A percentile compares a stretch with the other conserved stretches of the same genome.
Evolutionary conservation across 2,329 filamentous ascomycete genomes (phyloP).

Genomic region (Thelonectria blattea): DNA sequence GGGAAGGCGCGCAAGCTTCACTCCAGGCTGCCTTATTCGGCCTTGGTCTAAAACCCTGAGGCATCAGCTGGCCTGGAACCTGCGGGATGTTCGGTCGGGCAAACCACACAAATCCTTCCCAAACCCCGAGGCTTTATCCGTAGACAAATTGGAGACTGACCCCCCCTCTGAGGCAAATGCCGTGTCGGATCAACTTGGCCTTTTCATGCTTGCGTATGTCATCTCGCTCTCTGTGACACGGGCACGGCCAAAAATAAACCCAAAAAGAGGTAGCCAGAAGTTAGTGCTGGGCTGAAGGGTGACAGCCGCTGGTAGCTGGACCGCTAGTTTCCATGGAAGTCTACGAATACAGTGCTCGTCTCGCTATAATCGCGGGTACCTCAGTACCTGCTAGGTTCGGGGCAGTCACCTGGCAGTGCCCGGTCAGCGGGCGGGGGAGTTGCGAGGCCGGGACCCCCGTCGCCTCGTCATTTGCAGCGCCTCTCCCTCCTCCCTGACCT

Average conservation of each 20-base stretch:
- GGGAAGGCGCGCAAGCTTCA: too few relatives aligned
- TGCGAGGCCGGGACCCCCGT: background rate
- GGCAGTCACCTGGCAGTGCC: too few relatives aligned
- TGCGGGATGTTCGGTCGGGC: too few relatives aligned
- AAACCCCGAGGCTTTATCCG: too few relatives aligned
- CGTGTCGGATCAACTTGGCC: background rate
- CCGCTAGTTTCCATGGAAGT: too few relatives aligned
- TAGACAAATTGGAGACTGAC: too few relatives aligned
- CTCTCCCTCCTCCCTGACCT: constrained; percentile 20
- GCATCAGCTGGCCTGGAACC: background rate
- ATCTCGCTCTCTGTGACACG: background rate
- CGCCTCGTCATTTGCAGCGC: constrained; percentile 21
- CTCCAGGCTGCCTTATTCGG: background rate
- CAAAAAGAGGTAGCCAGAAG: background rate
- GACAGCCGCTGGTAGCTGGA: background rate
- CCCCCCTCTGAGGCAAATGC: background rate
- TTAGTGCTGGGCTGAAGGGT: background rate
- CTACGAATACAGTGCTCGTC: too few relatives aligned
- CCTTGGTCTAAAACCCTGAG: background rate
- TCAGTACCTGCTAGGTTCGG: too few relatives aligned
- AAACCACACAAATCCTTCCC: too few relatives aligned
- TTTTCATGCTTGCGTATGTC: background rate
- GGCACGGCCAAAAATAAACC: background rate
- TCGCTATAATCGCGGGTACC: too few relatives aligned
- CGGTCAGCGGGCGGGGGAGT: too few relatives aligned